A percentile compares a stretch with the other conserved stretches of the same genome.
These are phyloP conservation scores for Naganishia antarctica DNA, from an alignment of 768 basidiomycete genomes.

Conservation along the genomic window DNA sequence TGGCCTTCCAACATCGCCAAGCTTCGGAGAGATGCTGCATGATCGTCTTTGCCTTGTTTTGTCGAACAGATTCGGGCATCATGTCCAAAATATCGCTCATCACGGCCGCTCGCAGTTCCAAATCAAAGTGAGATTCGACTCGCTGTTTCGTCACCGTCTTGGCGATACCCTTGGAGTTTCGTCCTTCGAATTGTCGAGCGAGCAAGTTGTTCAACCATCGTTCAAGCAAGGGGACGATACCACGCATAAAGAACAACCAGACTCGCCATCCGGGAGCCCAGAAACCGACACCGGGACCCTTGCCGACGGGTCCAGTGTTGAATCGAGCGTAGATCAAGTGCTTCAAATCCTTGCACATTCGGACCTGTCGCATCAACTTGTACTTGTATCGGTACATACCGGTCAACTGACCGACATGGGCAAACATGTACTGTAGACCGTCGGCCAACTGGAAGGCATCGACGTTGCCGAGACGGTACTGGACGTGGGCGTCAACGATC, in stretches of 20 bases:
- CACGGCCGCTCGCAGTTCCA: conserved; percentile 93
- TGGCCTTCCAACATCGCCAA: conserved; percentile 73
- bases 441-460: conserved; percentile 99
- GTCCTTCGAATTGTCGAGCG: conserved; percentile 95
- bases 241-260: conserved; percentile 99
- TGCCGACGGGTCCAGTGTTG: conserved; percentile 99
- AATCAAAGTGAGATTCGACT: conserved; percentile 96
- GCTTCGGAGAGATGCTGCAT: conserved; percentile 96
- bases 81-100: conserved; percentile 99
- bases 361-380: conserved; percentile 99
- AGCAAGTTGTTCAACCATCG: conserved; percentile 97
- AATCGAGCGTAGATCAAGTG: conserved; percentile 95
- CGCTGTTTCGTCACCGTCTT: conserved; percentile 99
- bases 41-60: conserved; percentile 98
- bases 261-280: conserved; percentile 99
- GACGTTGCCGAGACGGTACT: conserved; percentile 95
- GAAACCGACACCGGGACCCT: conserved; percentile 97
- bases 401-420: conserved; percentile 92
- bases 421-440: conserved; percentile 95
- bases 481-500: conserved; percentile 97
- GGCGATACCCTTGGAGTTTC: conserved; percentile 85
- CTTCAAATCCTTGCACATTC: conserved; percentile 99
- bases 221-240: conserved; percentile 94
- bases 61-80: conserved; percentile 96
- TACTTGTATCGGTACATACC: conserved; percentile 99